These are phyloP conservation scores for Cercospora sp. DNA, from an alignment of 2,329 filamentous ascomycete genomes.

Conservation along the genomic window DNA sequence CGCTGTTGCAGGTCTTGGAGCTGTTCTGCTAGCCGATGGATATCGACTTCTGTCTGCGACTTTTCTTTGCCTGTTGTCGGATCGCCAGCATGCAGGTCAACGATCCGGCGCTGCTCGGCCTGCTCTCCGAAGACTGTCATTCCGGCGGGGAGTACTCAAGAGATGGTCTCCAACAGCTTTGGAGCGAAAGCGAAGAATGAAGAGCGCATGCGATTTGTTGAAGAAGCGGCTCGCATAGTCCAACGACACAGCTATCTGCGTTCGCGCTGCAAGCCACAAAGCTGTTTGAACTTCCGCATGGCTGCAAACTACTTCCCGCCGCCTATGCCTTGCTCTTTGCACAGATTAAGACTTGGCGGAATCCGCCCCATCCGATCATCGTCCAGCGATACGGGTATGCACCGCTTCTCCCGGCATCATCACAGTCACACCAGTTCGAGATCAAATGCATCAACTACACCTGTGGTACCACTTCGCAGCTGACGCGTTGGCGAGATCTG, in stretches of 20 bases:
- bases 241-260: slow-evolving; percentile 8
- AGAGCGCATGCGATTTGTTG: neutral
- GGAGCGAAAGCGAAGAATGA: neutral
- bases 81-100: slow-evolving; percentile 3
- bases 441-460: neutral
- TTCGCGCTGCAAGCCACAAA: slow-evolving; percentile 6
- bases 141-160: neutral
- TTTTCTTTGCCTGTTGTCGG: slow-evolving; percentile 2
- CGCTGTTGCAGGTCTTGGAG: slow-evolving; percentile 18
- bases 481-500: slow-evolving; percentile 6
- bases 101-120: slow-evolving; percentile 11
- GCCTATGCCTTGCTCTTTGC: slow-evolving; percentile 7
- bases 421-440: slow-evolving; percentile 2
- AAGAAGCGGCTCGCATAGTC: neutral
- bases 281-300: slow-evolving; percentile 2
- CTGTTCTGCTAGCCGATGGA: slow-evolving; percentile 15
- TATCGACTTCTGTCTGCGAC: slow-evolving; percentile 15
- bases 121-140: slow-evolving; percentile 15
- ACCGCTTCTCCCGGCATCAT: neutral
- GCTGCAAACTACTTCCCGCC: slow-evolving; percentile 2
- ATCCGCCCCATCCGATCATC: slow-evolving; percentile 2
- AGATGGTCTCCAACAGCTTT: slow-evolving; percentile 7
- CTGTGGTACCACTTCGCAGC: slow-evolving; percentile 9
- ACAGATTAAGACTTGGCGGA: slow-evolving; percentile 1
- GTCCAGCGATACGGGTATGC: slow-evolving; percentile 10